Evolutionary conservation across 2,329 filamentous ascomycete species (phyloP), one percentile per base, ranked within the genome.

Genomic region (Xylaria sp.): DNA sequence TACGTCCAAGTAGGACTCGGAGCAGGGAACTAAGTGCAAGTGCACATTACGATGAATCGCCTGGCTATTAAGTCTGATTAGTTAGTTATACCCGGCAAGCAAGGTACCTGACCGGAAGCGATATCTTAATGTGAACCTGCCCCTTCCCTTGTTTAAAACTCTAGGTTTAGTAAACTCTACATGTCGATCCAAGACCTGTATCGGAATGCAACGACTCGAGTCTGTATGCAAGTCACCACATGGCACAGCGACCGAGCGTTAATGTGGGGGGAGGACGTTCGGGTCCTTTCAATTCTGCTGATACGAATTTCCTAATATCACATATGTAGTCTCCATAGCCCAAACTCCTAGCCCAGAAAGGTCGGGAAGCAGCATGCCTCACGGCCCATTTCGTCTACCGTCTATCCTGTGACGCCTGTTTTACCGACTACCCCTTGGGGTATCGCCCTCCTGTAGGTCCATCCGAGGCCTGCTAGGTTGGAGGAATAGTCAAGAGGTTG

Each of bases 341-440:
- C 19, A 29, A 64, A 56, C 62, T 54, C 62, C 59, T 27, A 35
- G 21, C 51, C 40, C 31, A 35, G 40, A 43, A 47, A n/a, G 25
- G 33, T 21, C 8, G 15, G 38, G 38, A 60, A 46, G 56, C 56
- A 38, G 47, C 7, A 47, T 51, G 46, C 56, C 53, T 47, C 35
- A 31, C 15, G 40, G 56, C 48, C 44, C 27, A 17, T 37, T 38
- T 49, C 54, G 9, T 49, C 33, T 44, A 57, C 23, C 29, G 13
- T 61, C 53, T 63, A 58, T 63, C 48, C 52, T 29, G n/a, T 54
- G 52, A 63, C 52, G 53, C 53, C 52, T 21, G 25, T 40, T 43
- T 56, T 33, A 48, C 10, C 35, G 19, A 49, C 44, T 51, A 33
- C 44, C 23, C 38, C 37, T n/a, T 7, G 19, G 40, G 47, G 48